Evolutionary conservation across 306 rosid species (phyloP), one percentile per base, ranked within the genome.

Genomic region (Ochetophila trinervis): DNA sequence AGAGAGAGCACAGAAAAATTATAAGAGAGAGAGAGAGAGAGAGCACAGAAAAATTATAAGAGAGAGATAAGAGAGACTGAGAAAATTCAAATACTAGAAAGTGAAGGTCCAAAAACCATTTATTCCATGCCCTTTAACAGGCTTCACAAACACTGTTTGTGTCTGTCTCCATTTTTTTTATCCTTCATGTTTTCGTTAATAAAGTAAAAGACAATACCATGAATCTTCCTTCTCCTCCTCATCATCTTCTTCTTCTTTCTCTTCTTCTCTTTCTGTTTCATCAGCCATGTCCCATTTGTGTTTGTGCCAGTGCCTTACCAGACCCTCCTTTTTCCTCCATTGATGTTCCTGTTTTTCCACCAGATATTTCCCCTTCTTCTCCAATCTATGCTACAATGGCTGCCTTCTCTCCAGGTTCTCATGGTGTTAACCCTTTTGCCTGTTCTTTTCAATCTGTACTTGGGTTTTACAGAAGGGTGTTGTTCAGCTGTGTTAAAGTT

Each of bases 341-440:
- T 14, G 65, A 74, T 14, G 69, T 68, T 65, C 61, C 76, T 53
- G 59, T 53, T 67, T 50, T 81, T 51, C 74, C 87, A 12, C 87
- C 87, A 61, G 62, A 59, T 36, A 5, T 66, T 63, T 71, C 85
- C 14, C 76, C 81, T 67, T 19, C 35, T 69, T 74, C 95, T 65
- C 84, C 80, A 53, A 32, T 77, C 62, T 62, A 76, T 55, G 18
- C 86, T 42, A 73, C 96, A 57, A 79, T 82, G 80, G 62, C 85
- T 71, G 78, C 88, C 72, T 68, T 75, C 35, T 75, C 97, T 54
- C 89, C 99, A 55, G 95, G 95, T 84, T 63, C 61, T 64, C 58
- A 27, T 71, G 61, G 11, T 12, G 14, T 72, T 53, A 24, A 54
- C 42, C 53, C 65, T 47, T n/a, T 35, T 42, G 37, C 30, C 9